Evolutionary conservation across 768 basidiomycete species (phyloP).

Genomic region (Tricholoma bakamatsutake): DNA sequence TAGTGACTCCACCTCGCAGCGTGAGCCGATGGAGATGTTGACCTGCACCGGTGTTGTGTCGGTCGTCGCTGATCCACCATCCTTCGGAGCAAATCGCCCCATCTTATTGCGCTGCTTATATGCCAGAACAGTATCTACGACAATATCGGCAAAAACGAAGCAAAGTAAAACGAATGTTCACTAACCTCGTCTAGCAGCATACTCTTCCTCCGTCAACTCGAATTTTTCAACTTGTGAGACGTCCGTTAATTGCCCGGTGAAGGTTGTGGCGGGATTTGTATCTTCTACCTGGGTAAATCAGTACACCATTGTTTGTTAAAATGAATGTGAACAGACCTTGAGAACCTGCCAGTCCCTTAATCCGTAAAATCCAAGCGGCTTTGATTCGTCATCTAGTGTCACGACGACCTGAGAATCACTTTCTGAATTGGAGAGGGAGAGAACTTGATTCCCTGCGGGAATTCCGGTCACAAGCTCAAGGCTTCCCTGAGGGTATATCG

Average conservation of each 20-base stretch:
- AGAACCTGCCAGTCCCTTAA: slow-evolving; percentile 74
- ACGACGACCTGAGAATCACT: slow-evolving; percentile 44
- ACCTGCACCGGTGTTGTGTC: slow-evolving; percentile 22
- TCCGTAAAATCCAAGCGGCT: slow-evolving; percentile 70
- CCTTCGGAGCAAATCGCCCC: slow-evolving; percentile 74
- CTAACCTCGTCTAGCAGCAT: slow-evolving; percentile 73
- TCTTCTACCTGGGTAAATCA: slow-evolving; percentile 53
- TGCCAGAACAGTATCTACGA: slow-evolving; percentile 79
- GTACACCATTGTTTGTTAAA: background rate
- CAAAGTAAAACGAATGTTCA: background rate
- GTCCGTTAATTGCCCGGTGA: slow-evolving; percentile 84
- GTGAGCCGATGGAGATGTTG: slow-evolving; percentile 60
- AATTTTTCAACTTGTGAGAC: slow-evolving; percentile 88
- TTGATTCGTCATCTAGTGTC: slow-evolving; percentile 58
- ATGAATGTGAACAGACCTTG: slow-evolving; percentile 44
- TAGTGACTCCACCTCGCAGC: slow-evolving; percentile 76
- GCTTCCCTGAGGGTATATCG: slow-evolving; percentile 46
- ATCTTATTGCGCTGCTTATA: slow-evolving; percentile 86
- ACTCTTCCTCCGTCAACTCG: slow-evolving; percentile 78
- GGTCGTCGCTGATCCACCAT: slow-evolving; percentile 20
- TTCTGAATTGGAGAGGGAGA: slow-evolving; percentile 58
- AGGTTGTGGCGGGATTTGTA: slow-evolving; percentile 65
- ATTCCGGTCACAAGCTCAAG: slow-evolving; percentile 93
- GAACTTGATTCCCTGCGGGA: slow-evolving; percentile 61
- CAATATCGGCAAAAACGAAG: background rate